Base-by-base conservation (phyloP, 305 asterid genomes). In the Fraxinus sp. region DNA sequence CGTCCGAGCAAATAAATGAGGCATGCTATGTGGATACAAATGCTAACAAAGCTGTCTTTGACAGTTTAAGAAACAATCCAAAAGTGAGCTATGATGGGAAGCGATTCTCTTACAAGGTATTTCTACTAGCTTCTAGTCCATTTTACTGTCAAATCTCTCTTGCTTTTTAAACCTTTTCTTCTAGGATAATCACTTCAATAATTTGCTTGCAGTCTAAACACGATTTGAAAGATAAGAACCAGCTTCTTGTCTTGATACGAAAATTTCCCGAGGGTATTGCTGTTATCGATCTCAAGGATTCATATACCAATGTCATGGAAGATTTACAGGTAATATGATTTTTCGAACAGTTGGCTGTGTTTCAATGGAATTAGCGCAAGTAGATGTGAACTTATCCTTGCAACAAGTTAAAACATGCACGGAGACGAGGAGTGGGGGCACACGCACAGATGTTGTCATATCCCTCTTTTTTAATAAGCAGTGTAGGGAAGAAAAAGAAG, bases 1-100 rank as follows among this genome's bases (percentile, higher is more conserved):
- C 98, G 26, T 90, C 97, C 6, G 96, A 92, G 82, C 97, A 93
- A 89, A 96, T 96, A 87, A 95, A 96, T 82, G 93, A 87, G 87
- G 90, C 87, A 24, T 93, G 97, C 83, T 88, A 96, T 82, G 99
- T 96, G 81, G 99, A 96, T 89, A 84, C 87, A 59, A 92, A 86
- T 82, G 90, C 93, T 75, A 96, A 95, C 86, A 95, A 93, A 88
- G 90, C 95, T 39, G 98, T 96, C 33, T 96, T 93, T 85, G 96
- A 96, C 85, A 92, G 98, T 90, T 88, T 96, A 85, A 93, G 92
- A 88, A 90, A 93, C 86, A 96, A 96, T 71, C 96, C 88, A 5
- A 96, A 95, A 91, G 97, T 95, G 90, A 76, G 87, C 13, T 96
- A 91, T 86, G 98, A 96, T 78, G 98, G 73, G 33, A 22, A 26